A percentile compares a stretch with the other conserved stretches of the same genome.
phyloP scores from a whole-genome alignment of 345 rosid genomes.

The Cardamine chenopodiifolia region DNA sequence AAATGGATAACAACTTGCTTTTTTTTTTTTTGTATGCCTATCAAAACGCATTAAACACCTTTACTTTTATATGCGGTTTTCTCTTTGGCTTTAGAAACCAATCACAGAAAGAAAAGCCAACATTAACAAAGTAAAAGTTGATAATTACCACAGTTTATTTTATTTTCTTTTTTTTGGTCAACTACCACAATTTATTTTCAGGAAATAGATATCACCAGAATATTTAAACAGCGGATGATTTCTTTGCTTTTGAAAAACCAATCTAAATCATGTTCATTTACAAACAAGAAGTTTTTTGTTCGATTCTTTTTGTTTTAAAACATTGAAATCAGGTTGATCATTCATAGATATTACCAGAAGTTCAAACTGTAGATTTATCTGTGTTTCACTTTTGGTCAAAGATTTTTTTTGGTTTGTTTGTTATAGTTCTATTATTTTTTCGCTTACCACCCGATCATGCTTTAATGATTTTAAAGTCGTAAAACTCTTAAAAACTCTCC shows the following conservation, averaged over 20 bases:
- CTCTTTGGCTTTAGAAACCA: slow-evolving; percentile 1
- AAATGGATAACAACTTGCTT: not conserved
- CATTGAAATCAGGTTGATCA: not conserved
- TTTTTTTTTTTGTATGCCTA: not conserved
- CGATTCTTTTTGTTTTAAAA: no score
- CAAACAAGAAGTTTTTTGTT: no score
- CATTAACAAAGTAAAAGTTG: not conserved
- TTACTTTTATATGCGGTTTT: not conserved
- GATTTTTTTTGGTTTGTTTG: no score
- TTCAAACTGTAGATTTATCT: no score
- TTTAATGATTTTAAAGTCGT: no score
- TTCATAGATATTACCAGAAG: no score
- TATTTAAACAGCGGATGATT: no score
- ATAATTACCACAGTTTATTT: not conserved
- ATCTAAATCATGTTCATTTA: not conserved
- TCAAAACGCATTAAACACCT: slow-evolving; percentile 4
- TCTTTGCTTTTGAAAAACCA: not conserved
- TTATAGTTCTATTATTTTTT: not conserved
- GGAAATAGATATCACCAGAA: not conserved
- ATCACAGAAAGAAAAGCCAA: not conserved
- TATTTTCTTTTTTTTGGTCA: no score
- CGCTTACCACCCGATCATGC: no score
- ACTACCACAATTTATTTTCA: not conserved
- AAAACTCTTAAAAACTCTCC: no score
- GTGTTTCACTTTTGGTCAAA: no score